A percentile compares a stretch with the other conserved stretches of the same genome.
phyloP scores from a whole-genome alignment of 305 asterid genomes.

The Fraxinus angustifolia region DNA sequence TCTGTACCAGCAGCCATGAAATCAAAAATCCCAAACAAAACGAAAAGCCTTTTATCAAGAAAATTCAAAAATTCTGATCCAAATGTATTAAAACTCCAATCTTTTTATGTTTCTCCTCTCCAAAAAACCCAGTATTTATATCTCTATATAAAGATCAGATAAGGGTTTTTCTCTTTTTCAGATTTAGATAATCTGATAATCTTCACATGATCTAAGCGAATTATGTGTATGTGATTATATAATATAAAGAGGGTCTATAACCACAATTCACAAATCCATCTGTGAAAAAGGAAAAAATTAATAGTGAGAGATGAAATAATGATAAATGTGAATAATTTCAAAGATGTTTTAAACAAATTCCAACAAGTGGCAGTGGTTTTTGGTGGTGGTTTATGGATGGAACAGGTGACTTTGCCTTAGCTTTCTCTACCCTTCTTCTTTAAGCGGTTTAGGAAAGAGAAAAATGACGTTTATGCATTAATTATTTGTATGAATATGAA shows the following conservation, averaged over 20 bases:
- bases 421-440: conserved; percentile 24
- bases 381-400: conserved; percentile 47
- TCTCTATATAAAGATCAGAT: conserved; percentile 37
- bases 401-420: conserved; percentile 39
- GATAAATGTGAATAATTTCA: conserved; percentile 4
- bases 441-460: background rate
- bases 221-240: conserved; percentile 28
- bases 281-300: conserved; percentile 31
- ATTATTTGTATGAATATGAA: background rate
- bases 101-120: conserved; percentile 17
- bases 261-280: conserved; percentile 15
- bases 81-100: conserved; percentile 18
- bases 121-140: conserved; percentile 39
- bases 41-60: conserved; percentile 13
- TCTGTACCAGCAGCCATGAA: conserved; percentile 84
- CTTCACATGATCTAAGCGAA: conserved; percentile 28
- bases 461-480: background rate
- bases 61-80: conserved; percentile 22
- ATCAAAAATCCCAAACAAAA: conserved; percentile 30
- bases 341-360: conserved; percentile 39
- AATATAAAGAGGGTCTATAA: background rate
- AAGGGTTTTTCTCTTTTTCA: conserved; percentile 25
- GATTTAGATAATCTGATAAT: conserved; percentile 38
- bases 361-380: conserved; percentile 56
- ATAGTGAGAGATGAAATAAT: conserved; percentile 28